phyloP scores from a whole-genome alignment of 352 stramenopile species.

The Elongisporangium prolatum region DNA sequence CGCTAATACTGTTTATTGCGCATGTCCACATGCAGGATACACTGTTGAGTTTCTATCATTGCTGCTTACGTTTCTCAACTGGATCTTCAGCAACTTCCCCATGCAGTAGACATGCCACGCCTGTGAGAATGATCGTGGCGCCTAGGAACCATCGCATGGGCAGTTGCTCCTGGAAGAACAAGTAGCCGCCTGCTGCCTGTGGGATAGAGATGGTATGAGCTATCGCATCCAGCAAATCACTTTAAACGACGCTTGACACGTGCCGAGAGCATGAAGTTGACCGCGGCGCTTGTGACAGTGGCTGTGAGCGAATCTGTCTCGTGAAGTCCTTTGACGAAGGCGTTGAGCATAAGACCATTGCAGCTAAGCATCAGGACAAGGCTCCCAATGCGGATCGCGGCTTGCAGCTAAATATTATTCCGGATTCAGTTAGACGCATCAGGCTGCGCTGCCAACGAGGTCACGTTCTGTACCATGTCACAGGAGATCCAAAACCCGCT shows the following conservation, averaged over 20 bases:
- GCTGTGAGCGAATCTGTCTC: constrained; percentile 84
- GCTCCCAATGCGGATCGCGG: constrained; percentile 36
- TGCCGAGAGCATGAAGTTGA: constrained; percentile 77
- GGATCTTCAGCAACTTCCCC: constrained; percentile 27
- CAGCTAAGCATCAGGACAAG: constrained; percentile 66
- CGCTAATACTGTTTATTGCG: neutral
- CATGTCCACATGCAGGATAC: neutral
- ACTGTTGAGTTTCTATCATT: neutral
- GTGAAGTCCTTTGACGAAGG: constrained; percentile 77
- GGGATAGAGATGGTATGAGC: neutral
- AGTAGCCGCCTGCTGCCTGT: constrained; percentile 41
- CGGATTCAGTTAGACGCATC: neutral
- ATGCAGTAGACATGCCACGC: constrained; percentile 63
- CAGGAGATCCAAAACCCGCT: constrained; percentile 12
- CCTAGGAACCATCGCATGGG: constrained; percentile 72
- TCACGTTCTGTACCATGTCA: constrained; percentile 3
- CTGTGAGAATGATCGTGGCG: constrained; percentile 62
- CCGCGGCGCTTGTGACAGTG: constrained; percentile 72
- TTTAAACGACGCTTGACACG: neutral
- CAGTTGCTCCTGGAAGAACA: constrained; percentile 71
- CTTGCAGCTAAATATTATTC: constrained; percentile 11
- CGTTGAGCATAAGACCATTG: constrained; percentile 77
- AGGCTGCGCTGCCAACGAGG: neutral
- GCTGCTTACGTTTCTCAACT: neutral
- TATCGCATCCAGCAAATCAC: neutral